These are phyloP conservation scores for Schrenkiella parvula DNA, from an alignment of 345 rosid species.

Conservation along the genomic window DNA sequence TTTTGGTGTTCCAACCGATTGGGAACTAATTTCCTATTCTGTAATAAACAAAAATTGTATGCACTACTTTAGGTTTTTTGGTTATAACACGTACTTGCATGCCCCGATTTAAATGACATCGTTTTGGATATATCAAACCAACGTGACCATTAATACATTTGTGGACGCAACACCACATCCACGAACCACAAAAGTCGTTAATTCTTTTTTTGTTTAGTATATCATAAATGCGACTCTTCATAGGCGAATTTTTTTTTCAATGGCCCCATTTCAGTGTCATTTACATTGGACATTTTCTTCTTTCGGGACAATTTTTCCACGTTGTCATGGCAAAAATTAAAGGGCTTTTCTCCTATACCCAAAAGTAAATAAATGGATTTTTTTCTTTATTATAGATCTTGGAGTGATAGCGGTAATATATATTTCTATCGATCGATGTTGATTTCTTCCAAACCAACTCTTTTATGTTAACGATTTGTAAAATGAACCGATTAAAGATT, in stretches of 20 bases:
- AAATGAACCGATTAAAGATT: constrained; percentile 12
- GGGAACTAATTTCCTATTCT: constrained; percentile 29
- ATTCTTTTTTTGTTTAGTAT: too few relatives aligned
- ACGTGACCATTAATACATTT: constrained; percentile 23
- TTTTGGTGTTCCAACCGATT: constrained; percentile 19
- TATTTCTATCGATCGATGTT: not conserved
- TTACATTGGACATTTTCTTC: constrained; percentile 31
- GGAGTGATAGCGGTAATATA: not conserved
- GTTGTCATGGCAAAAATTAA: constrained; percentile 12
- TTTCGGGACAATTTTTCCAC: constrained; percentile 30
- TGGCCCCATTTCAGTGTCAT: constrained; percentile 7
- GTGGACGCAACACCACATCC: constrained; percentile 18
- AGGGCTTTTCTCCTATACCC: not conserved
- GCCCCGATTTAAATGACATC: constrained; percentile 23
- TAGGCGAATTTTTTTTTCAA: not conserved
- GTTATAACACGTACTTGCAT: constrained; percentile 28
- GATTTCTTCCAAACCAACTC: not conserved
- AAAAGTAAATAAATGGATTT: not conserved
- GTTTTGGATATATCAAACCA: constrained; percentile 31
- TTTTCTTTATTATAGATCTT: not conserved
- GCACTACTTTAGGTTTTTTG: not conserved
- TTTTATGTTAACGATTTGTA: not conserved
- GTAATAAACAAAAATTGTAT: constrained; percentile 30
- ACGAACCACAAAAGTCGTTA: constrained; percentile 8
- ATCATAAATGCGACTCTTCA: too few relatives aligned